A percentile compares a stretch with the other conserved stretches of the same genome.
Conservation (phyloP, 129 eudicot genomes). For the Ambrosia trifida region DNA sequence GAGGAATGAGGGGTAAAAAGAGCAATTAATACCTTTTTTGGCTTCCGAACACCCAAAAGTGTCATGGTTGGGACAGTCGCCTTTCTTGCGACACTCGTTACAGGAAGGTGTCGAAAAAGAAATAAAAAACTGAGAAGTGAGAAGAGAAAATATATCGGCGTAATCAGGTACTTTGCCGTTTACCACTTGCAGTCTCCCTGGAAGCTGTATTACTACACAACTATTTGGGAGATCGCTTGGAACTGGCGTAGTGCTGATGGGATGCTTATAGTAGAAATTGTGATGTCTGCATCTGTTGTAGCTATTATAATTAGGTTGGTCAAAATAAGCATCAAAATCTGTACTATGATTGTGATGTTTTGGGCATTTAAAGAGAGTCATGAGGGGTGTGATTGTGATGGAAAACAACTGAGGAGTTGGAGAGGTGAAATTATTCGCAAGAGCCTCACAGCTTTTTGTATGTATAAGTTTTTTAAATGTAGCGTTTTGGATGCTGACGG, state of each 20-base stretch:
- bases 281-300: neutral
- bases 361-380: slow-evolving; percentile 43
- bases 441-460: slow-evolving; percentile 6
- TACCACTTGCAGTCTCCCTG: neutral
- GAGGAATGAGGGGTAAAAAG: neutral
- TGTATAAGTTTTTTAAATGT: neutral
- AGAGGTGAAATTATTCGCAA: slow-evolving; percentile 7
- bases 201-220: slow-evolving; percentile 7
- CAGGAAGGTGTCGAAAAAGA: slow-evolving; percentile 22
- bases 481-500: neutral
- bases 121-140: slow-evolving; percentile 3
- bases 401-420: slow-evolving; percentile 22
- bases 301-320: neutral
- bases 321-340: neutral
- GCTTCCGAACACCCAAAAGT: slow-evolving; percentile 14
- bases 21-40: slow-evolving; percentile 13
- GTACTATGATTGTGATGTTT: neutral
- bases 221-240: slow-evolving; percentile 16
- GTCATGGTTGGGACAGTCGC: neutral
- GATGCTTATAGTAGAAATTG: slow-evolving; percentile 14
- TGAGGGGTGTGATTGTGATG: neutral
- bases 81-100: slow-evolving; percentile 3
- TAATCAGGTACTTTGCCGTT: neutral
- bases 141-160: slow-evolving; percentile 26
- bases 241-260: neutral